Evolutionary conservation across 805 yeast genomes (phyloP), one percentile per base, ranked within the genome.

Genomic region (Candida taoyuanica): DNA sequence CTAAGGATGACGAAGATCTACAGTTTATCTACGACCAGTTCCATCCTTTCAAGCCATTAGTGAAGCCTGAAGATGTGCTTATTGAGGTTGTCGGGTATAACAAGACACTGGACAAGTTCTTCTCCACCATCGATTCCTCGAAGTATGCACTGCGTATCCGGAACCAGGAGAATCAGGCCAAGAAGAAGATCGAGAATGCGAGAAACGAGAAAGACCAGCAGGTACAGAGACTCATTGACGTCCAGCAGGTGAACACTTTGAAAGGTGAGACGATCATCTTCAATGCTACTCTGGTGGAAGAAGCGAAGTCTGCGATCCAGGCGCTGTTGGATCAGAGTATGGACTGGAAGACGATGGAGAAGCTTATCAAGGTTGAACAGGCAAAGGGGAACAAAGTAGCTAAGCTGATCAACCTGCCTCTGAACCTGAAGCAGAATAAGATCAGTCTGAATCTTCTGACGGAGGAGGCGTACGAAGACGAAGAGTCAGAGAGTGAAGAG

Each of bases 291-390:
- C 49, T 75, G 18, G 87, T 89, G 5, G 93, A 83, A 34, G 74
- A 75, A 14, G 87, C 93, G 33, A 81, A 75, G 42, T 59, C 56
- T 7, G 80, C 84, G 3, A 84, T 91, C 5, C 82, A 80, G 42
- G 64, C 67, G 1, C 62, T 87, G 38, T 45, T 88, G 5, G 79
- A 81, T 39, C 93, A 85, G 54, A 89, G 85, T 46, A 85, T 87
- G 86, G 97, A 91, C 57, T 91, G 98, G 98, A 74, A 75, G 30
- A 82, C 86, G 43, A 89, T 89, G 45, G 96, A 84, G 55, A 77
- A 79, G 45, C 62, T 83, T 40, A 79, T 91, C 36, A 64, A 71
- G 33, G 68, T 78, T 35, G 95, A 91, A 53, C 80, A 85, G 49
- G 60, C 65, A 1, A 73, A 80, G 49, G 80, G 81, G 1, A 85